phyloP scores from a whole-genome alignment of 2,329 filamentous ascomycete species.

The Zarea fungicola region DNA sequence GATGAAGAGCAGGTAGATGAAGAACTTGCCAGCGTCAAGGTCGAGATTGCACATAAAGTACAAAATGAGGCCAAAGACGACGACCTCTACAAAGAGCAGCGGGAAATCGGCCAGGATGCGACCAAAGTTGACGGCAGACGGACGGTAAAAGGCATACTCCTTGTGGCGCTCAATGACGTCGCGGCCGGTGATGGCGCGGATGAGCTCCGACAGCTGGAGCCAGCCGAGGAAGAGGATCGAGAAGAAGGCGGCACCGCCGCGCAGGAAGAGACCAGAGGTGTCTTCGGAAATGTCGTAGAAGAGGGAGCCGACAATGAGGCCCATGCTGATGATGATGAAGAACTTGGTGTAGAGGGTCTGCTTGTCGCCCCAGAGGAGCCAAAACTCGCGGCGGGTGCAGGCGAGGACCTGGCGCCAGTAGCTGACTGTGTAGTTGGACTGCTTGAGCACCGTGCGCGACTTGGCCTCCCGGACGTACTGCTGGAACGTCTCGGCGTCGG shows the following conservation, averaged over 20 bases:
- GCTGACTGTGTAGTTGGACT: constrained; percentile 70
- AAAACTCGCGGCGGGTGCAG: constrained; percentile 68
- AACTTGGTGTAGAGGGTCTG: constrained; percentile 72
- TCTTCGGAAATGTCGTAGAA: constrained; percentile 63
- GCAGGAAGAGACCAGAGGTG: constrained; percentile 58
- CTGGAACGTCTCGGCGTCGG: constrained; percentile 61
- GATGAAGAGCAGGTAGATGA: constrained; percentile 59
- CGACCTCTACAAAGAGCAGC: constrained; percentile 54
- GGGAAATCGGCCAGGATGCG: constrained; percentile 54
- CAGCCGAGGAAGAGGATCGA: constrained; percentile 48
- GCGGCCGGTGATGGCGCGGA: constrained; percentile 68
- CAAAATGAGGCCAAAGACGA: constrained; percentile 63
- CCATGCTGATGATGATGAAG: constrained; percentile 70
- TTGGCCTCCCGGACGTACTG: constrained; percentile 64
- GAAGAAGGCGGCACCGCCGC: constrained; percentile 44
- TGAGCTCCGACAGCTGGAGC: constrained; percentile 73
- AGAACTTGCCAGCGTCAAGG: constrained; percentile 59
- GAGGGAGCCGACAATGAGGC: constrained; percentile 69
- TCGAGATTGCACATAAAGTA: constrained; percentile 74
- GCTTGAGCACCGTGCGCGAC: constrained; percentile 61
- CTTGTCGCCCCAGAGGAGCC: constrained; percentile 70
- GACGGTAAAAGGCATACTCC: constrained; percentile 47
- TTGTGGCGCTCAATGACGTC: constrained; percentile 48
- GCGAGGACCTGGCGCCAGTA: constrained; percentile 66
- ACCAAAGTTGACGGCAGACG: constrained; percentile 50